phyloP scores from a whole-genome alignment of 805 yeast genomes.

The Maudiozyma bulderi region DNA sequence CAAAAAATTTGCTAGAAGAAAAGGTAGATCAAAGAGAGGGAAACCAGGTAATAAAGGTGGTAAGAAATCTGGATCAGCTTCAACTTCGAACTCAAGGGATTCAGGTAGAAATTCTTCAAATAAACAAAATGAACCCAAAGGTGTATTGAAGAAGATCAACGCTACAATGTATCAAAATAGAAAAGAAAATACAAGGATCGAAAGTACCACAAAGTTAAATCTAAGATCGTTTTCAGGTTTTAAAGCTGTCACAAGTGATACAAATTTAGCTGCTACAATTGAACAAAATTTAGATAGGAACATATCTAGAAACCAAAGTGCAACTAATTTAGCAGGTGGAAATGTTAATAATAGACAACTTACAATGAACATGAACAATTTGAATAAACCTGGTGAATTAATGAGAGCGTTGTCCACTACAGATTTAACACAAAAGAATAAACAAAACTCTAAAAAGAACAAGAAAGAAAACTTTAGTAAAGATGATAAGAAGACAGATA shows the following conservation, averaged over 20 bases:
- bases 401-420: neutral
- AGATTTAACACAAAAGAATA: neutral
- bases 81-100: neutral
- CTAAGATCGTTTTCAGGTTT: constrained; percentile 32
- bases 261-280: neutral
- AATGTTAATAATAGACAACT: neutral
- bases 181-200: constrained; percentile 32
- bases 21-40: constrained; percentile 6
- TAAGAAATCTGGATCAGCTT: constrained; percentile 2
- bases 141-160: constrained; percentile 21
- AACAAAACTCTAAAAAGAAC: neutral
- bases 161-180: constrained; percentile 19
- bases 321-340: neutral
- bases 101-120: neutral
- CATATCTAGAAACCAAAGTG: neutral
- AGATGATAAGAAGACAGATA: neutral
- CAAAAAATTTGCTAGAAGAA: constrained; percentile 31
- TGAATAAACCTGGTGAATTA: neutral
- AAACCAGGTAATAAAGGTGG: constrained; percentile 6
- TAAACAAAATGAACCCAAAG: constrained; percentile 5
- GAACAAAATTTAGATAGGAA: neutral
- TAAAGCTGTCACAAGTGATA: constrained; percentile 11
- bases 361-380: neutral
- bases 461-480: neutral
- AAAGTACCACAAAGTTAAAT: constrained; percentile 32